Conservation (phyloP, 2,329 filamentous ascomycete genomes). For the Claviceps arundinis region DNA sequence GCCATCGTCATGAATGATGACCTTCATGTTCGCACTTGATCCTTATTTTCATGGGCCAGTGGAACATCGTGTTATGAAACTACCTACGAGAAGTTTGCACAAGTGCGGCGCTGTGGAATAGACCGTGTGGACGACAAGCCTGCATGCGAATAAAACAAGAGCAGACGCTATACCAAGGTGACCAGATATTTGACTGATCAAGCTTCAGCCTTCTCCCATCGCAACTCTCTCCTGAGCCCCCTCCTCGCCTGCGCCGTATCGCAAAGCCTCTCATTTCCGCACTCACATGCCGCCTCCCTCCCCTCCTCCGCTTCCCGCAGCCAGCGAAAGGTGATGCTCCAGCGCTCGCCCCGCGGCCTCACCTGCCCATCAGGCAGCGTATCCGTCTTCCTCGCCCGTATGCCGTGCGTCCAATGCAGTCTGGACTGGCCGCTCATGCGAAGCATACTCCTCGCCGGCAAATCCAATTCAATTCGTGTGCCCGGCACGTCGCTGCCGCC, state of each 20-base stretch:
- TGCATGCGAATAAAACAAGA: too few relatives aligned
- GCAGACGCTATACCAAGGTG: too few relatives aligned
- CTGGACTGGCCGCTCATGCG: slow-evolving; percentile 35
- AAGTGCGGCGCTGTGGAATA: too few relatives aligned
- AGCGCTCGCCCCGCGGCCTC: slow-evolving; percentile 29
- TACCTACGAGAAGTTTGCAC: too few relatives aligned
- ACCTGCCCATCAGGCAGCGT: slow-evolving; percentile 30
- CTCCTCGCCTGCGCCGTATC: slow-evolving; percentile 34
- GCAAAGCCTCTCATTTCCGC: slow-evolving; percentile 34
- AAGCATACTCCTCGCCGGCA: slow-evolving; percentile 36
- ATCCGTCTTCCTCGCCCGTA: slow-evolving; percentile 40
- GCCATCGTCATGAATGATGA: too few relatives aligned
- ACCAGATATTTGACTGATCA: too few relatives aligned
- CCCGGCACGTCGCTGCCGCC: slow-evolving; percentile 14
- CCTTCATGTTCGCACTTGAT: too few relatives aligned
- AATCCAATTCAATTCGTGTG: slow-evolving; percentile 28
- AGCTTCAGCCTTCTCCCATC: slow-evolving; percentile 24
- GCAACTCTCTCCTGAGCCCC: slow-evolving; percentile 36
- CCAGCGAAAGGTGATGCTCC: slow-evolving; percentile 45
- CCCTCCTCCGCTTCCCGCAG: slow-evolving; percentile 17
- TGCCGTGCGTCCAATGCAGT: slow-evolving; percentile 43
- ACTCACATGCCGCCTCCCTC: slow-evolving; percentile 31
- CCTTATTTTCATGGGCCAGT: too few relatives aligned
- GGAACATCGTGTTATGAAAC: too few relatives aligned
- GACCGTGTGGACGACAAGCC: too few relatives aligned